Conservation (phyloP, 2,329 filamentous ascomycete species). For the Tympanopsis confertula region DNA sequence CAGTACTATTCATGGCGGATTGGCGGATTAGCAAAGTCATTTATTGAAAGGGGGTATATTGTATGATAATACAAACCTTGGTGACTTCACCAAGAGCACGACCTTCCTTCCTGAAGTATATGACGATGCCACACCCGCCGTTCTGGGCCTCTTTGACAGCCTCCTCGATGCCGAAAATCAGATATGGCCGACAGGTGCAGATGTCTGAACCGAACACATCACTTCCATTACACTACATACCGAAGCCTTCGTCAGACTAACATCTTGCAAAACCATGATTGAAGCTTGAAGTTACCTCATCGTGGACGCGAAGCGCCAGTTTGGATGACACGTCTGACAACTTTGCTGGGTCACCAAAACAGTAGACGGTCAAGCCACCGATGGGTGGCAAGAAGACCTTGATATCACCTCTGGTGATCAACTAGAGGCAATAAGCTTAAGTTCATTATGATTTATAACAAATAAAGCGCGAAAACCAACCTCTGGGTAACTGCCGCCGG, state of each 20-base stretch:
- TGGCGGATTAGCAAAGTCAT: no score
- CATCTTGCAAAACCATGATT: no score
- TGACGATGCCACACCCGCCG: conserved; percentile 85
- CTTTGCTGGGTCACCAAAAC: conserved; percentile 87
- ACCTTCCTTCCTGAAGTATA: conserved; percentile 97
- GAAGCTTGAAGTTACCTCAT: no score
- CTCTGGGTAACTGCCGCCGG: conserved; percentile 90
- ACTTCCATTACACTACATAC: conserved; percentile 70
- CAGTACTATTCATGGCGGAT: no score
- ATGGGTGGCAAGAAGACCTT: conserved; percentile 94
- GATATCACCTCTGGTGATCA: conserved; percentile 88
- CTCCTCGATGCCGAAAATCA: conserved; percentile 94
- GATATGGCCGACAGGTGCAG: conserved; percentile 88
- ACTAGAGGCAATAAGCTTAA: conserved; percentile 18
- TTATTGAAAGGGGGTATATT: no score
- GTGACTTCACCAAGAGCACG: conserved; percentile 89
- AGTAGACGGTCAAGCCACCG: conserved; percentile 89
- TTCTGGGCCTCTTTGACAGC: conserved; percentile 94
- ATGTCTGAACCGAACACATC: conserved; percentile 98
- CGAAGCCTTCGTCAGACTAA: no score
- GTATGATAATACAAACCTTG: no score
- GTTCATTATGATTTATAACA: neutral
- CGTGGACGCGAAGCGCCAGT: conserved; percentile 75
- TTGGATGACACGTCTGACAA: conserved; percentile 77
- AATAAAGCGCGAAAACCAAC: conserved; percentile 15